Evolutionary conservation across 306 rosid genomes (phyloP).

Genomic region (Castanopsis chinensis): DNA sequence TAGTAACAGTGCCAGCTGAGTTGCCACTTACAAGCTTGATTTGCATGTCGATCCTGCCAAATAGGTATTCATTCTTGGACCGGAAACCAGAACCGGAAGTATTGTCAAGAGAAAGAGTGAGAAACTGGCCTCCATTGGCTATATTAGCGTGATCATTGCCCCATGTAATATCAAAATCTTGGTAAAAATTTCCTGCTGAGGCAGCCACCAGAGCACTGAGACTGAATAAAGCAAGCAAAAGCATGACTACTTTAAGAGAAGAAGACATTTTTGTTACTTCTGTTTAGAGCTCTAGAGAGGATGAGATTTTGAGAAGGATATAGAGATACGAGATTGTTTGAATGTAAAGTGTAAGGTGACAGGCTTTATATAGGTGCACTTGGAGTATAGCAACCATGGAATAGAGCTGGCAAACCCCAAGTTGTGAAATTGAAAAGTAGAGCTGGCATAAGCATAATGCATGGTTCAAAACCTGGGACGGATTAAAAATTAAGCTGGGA

Average conservation of each 20-base stretch:
- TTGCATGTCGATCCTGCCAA: slow-evolving; percentile 41
- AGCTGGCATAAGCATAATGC: no score
- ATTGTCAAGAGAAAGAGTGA: slow-evolving; percentile 42
- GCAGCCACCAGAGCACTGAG: neutral
- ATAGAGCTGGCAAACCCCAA: no score
- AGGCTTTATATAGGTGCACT: no score
- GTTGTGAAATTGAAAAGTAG: no score
- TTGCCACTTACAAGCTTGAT: slow-evolving; percentile 18
- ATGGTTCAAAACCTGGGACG: no score
- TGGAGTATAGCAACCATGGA: no score
- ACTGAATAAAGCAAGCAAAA: neutral
- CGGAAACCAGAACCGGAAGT: slow-evolving; percentile 48
- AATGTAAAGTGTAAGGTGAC: no score
- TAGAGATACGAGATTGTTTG: no score
- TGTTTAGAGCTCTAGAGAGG: neutral
- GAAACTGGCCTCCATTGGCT: slow-evolving; percentile 21
- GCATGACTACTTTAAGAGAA: neutral
- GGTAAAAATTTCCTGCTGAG: slow-evolving; percentile 22
- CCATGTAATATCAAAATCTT: slow-evolving; percentile 37
- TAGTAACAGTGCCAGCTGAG: slow-evolving; percentile 57
- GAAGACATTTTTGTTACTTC: neutral
- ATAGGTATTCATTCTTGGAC: slow-evolving; percentile 39
- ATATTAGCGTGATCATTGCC: slow-evolving; percentile 37
- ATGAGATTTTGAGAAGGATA: no score
- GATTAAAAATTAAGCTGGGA: no score